Evolutionary conservation across 116 monocot genomes (phyloP).

Genomic region (Phalaenopsis hybrid): DNA sequence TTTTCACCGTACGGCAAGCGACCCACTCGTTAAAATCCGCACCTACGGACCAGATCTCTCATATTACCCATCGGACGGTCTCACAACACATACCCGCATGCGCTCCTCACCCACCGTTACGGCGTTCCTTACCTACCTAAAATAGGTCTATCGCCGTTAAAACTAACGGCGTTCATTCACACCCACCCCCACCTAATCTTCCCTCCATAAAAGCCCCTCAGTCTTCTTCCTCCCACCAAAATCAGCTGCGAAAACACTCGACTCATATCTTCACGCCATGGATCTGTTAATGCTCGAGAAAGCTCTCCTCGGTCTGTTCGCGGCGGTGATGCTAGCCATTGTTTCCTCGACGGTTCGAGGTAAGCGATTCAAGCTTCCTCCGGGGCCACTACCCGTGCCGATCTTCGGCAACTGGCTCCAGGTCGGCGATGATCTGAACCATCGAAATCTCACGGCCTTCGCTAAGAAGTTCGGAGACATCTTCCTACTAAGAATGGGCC

Average conservation of each 20-base stretch:
- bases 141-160: background rate
- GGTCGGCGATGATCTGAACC: conserved; percentile 84
- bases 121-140: background rate
- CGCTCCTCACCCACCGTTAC: background rate
- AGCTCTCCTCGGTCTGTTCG: conserved; percentile 55
- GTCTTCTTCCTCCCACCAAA: background rate
- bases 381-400: conserved; percentile 70
- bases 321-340: conserved; percentile 42
- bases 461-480: conserved; percentile 59
- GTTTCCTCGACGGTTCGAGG: conserved; percentile 51
- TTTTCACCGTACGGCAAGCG: no score
- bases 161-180: background rate
- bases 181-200: background rate
- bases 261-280: conserved; percentile 20
- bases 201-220: background rate
- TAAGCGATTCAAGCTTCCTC: conserved; percentile 53
- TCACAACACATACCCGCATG: background rate
- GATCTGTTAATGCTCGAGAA: conserved; percentile 55
- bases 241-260: background rate
- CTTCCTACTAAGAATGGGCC: conserved; percentile 76
- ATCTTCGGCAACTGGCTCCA: conserved; percentile 93
- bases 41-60: background rate
- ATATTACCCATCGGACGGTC: background rate
- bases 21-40: no score
- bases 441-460: conserved; percentile 58